phyloP scores from a whole-genome alignment of 108 stramenopile genomes.

The Nitzschia sp. region DNA sequence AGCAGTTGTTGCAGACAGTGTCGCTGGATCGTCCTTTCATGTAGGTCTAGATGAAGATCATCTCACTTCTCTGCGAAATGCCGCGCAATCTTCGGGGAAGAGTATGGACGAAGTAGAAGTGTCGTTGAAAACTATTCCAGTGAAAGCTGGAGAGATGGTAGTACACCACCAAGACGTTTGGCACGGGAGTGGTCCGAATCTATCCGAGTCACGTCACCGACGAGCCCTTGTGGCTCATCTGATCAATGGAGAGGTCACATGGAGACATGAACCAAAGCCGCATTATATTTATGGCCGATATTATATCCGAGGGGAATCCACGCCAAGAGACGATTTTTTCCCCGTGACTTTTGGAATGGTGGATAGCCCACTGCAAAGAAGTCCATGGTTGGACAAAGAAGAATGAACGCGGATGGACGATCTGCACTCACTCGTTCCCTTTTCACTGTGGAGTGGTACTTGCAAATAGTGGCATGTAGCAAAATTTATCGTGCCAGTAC shows the following conservation, averaged over 20 bases:
- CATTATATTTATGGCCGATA: conserved; percentile 66
- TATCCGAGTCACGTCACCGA: conserved; percentile 7
- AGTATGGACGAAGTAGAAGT: neutral
- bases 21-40: conserved; percentile 28
- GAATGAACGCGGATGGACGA: no score
- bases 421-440: no score
- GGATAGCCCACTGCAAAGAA: neutral
- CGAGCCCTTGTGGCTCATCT: conserved; percentile 39
- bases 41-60: conserved; percentile 8
- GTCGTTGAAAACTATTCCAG: conserved; percentile 2
- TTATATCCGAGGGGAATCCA: conserved; percentile 3
- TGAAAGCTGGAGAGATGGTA: conserved; percentile 19
- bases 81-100: neutral
- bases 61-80: neutral
- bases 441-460: no score
- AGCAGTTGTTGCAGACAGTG: neutral
- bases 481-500: no score
- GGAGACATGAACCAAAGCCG: neutral
- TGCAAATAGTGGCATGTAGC: no score
- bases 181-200: conserved; percentile 32
- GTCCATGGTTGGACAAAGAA: neutral
- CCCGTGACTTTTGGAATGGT: conserved; percentile 20
- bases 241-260: conserved; percentile 23
- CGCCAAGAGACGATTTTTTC: conserved; percentile 40
- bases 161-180: conserved; percentile 36